phyloP scores from a whole-genome alignment of 352 stramenopile genomes.

The Phytophthora uliginosa region DNA sequence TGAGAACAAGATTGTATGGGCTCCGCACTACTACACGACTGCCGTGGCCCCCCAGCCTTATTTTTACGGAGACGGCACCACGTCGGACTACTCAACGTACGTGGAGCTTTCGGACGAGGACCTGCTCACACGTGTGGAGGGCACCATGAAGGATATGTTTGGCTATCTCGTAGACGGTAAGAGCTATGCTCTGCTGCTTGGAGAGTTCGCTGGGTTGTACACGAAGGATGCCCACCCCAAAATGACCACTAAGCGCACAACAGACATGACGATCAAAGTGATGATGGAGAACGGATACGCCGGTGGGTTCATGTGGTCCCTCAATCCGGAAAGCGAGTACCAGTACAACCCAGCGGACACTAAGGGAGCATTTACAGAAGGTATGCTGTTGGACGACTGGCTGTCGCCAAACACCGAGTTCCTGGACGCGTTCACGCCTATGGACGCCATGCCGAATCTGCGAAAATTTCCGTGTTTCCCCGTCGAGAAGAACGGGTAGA shows the following conservation, averaged over 20 bases:
- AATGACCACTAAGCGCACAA: slow-evolving; percentile 81
- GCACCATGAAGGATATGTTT: slow-evolving; percentile 86
- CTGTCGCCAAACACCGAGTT: slow-evolving; percentile 79
- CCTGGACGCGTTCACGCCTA: slow-evolving; percentile 67
- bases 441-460: slow-evolving; percentile 76
- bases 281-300: slow-evolving; percentile 73
- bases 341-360: slow-evolving; percentile 77
- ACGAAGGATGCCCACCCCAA: slow-evolving; percentile 70
- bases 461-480: slow-evolving; percentile 75
- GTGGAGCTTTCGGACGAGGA: slow-evolving; percentile 70
- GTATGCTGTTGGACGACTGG: slow-evolving; percentile 83
- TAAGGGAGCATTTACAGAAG: slow-evolving; percentile 73
- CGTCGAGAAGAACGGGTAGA: slow-evolving; percentile 25
- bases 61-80: slow-evolving; percentile 76
- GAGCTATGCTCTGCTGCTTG: slow-evolving; percentile 63
- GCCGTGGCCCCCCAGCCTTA: slow-evolving; percentile 77
- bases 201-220: slow-evolving; percentile 83
- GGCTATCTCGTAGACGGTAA: slow-evolving; percentile 70
- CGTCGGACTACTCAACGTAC: slow-evolving; percentile 55
- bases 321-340: slow-evolving; percentile 85
- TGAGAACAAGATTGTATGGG: slow-evolving; percentile 85
- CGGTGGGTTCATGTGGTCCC: slow-evolving; percentile 86
- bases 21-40: slow-evolving; percentile 88
- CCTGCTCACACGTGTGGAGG: slow-evolving; percentile 54
- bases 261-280: slow-evolving; percentile 75